Evolutionary conservation across 495 filamentous ascomycete species (phyloP).

Genomic region (Darksidea phi): DNA sequence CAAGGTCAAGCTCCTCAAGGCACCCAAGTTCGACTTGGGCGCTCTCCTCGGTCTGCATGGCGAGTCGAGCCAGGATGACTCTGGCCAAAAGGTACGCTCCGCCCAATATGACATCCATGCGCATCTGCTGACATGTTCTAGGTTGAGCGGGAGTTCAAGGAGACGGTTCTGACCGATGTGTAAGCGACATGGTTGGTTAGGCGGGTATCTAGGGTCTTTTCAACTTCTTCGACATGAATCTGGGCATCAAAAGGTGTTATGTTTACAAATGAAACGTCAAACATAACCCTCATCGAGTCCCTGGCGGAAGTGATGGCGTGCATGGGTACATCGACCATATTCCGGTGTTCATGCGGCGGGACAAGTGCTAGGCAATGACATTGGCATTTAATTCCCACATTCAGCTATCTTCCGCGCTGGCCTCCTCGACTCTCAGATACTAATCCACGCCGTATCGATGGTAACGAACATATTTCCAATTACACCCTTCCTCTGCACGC

Average conservation of each 20-base stretch:
- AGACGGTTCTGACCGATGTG: slow-evolving; percentile 87
- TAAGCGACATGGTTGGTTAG: slow-evolving; percentile 50
- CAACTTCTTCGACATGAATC: slow-evolving; percentile 32
- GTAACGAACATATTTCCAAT: too few species aligned
- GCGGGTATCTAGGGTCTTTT: slow-evolving; percentile 21
- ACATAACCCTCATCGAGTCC: slow-evolving; percentile 24
- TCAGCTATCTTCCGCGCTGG: background rate
- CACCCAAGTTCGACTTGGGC: slow-evolving; percentile 97
- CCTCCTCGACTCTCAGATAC: background rate
- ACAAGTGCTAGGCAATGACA: slow-evolving; percentile 23
- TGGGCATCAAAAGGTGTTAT: slow-evolving; percentile 37
- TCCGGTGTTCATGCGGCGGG: slow-evolving; percentile 15
- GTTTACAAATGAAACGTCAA: slow-evolving; percentile 33
- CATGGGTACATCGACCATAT: slow-evolving; percentile 3
- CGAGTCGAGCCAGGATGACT: slow-evolving; percentile 92
- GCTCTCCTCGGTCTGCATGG: slow-evolving; percentile 92
- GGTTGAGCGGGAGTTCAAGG: slow-evolving; percentile 98
- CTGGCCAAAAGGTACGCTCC: slow-evolving; percentile 74
- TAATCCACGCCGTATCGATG: too few species aligned
- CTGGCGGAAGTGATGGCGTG: slow-evolving; percentile 20
- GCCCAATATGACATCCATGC: background rate
- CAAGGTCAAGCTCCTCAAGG: slow-evolving; percentile 98
- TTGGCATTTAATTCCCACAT: background rate
- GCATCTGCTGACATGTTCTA: slow-evolving; percentile 14
- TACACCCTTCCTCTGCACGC: too few species aligned